Evolutionary conservation across 208 protist genomes (phyloP).

Genomic region (Leishmania mexicana): DNA sequence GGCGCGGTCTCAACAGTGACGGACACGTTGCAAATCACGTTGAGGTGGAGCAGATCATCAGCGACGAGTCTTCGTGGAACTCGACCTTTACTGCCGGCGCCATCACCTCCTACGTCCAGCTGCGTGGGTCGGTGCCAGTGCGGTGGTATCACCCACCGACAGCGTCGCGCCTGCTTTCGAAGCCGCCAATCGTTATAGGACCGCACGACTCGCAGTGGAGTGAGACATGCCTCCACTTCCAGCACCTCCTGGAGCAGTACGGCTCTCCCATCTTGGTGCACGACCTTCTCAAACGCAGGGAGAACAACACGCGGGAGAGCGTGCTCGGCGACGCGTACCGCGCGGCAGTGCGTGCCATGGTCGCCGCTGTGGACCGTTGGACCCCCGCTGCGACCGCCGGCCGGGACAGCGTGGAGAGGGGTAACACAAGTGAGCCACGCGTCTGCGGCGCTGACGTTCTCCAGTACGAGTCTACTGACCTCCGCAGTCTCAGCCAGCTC

Average conservation of each 20-base stretch:
- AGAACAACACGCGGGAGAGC: constrained; percentile 88
- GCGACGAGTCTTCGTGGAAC: constrained; percentile 49
- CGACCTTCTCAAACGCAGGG: constrained; percentile 91
- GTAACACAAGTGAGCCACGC: background rate
- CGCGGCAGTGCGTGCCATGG: constrained; percentile 60
- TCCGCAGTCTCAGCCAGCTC: constrained; percentile 58
- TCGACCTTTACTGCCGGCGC: constrained; percentile 24
- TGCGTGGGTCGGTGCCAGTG: constrained; percentile 85
- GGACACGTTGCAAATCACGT: constrained; percentile 89
- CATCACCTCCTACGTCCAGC: constrained; percentile 81
- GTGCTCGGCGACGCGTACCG: constrained; percentile 79
- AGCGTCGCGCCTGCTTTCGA: constrained; percentile 55
- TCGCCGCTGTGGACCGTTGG: constrained; percentile 26
- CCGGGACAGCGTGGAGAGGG: background rate
- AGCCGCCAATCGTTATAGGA: constrained; percentile 86
- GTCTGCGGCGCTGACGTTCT: constrained; percentile 43
- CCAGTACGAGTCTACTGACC: constrained; percentile 84
- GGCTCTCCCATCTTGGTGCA: constrained; percentile 91
- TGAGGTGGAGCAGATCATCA: constrained; percentile 90
- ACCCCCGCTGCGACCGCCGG: background rate
- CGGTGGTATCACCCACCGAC: constrained; percentile 79
- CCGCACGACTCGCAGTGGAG: constrained; percentile 45
- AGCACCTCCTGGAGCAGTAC: constrained; percentile 90
- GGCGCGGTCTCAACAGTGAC: constrained; percentile 92
- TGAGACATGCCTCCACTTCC: constrained; percentile 90